Percentiles rank a stretch among this genome's conserved stretches.
Evolutionary conservation across 768 basidiomycete genomes (phyloP).

Genomic region (Pleurotus cornucopiae): DNA sequence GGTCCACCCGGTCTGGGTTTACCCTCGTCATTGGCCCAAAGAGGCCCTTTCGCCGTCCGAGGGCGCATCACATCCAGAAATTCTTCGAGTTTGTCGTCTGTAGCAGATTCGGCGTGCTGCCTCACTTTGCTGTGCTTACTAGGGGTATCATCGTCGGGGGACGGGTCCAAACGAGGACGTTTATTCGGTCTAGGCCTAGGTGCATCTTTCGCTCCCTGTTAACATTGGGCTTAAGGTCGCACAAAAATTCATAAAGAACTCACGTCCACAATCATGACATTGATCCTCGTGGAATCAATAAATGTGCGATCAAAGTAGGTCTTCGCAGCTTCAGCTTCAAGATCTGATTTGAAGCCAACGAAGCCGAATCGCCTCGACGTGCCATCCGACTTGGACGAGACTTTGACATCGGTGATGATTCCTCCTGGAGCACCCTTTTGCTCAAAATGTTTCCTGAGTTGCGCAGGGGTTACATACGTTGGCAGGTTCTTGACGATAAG

Average conservation of each 20-base stretch:
- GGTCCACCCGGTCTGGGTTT: not conserved
- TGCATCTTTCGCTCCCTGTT: constrained; percentile 64
- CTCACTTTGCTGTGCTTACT: constrained; percentile 8
- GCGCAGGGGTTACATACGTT: constrained; percentile 56
- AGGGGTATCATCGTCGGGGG: constrained; percentile 15
- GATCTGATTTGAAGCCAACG: constrained; percentile 79
- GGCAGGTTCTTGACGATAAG: constrained; percentile 84
- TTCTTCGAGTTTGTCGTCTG: constrained; percentile 49
- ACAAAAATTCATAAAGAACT: constrained; percentile 20
- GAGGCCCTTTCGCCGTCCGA: constrained; percentile 49
- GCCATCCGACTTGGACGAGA: constrained; percentile 73
- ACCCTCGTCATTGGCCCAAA: constrained; percentile 57
- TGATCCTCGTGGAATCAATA: constrained; percentile 74
- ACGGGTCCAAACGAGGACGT: constrained; percentile 46
- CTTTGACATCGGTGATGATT: constrained; percentile 81
- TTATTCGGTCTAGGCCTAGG: constrained; percentile 69
- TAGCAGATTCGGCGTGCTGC: constrained; percentile 4
- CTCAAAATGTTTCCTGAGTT: constrained; percentile 66
- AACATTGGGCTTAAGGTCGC: constrained; percentile 3
- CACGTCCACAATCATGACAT: constrained; percentile 76
- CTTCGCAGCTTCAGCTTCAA: constrained; percentile 69
- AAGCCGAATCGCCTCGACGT: constrained; percentile 88
- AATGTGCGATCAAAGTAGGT: constrained; percentile 86
- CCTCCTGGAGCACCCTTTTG: constrained; percentile 56
- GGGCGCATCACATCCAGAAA: constrained; percentile 77